Evolutionary conservation across 768 basidiomycete species (phyloP), one percentile per base, ranked within the genome.

Genomic region (Mycena filopes): DNA sequence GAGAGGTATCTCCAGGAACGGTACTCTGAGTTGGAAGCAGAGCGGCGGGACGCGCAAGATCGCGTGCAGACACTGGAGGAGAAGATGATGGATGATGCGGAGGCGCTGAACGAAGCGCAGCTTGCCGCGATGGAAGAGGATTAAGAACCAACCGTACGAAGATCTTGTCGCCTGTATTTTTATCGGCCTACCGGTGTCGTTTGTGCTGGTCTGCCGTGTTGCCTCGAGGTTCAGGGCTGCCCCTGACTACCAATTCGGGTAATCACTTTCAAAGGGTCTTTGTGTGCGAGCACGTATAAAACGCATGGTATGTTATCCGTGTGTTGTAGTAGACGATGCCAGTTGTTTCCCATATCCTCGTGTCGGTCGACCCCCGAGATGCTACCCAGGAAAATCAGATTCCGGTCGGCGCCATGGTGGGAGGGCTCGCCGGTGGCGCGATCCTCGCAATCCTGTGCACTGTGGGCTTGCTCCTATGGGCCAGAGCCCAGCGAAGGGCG

Each of bases 1-100:
- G 98, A 98, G 78, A 80, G 84, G 57, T 77, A 87, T 70, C 79
- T 98, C 69, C 98, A 99, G 78, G 85, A 85, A 69, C 81, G 88
- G 51, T 98, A 97, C 77, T 88, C 87, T n/a, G 96, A 96, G 70
- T 76, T 99, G 66, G 88, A 90, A 60, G 79, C 82, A 61, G 91
- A 95, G 78, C 82, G 87, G 70, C 78, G 84, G 53, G 90, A 91
- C 51, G 79, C 85, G 3, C 83, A 85, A 71, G 81, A 78, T 23
- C 83, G 89, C 49, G 83, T 94, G 33, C 83, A 82, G 4, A 78
- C 73, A 48, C 79, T 94, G 73, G 96, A 98, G 75, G 96, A 98
- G 78, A 88, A 87, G 80, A 77, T 97, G 70, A 95, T 95, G 91
- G 84, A 81, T 6, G 91, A 94, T 74, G 93, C 92, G 4, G 94